A percentile compares a stretch with the other conserved stretches of the same genome.
These are phyloP conservation scores for Trypanosoma theileri DNA, from an alignment of 208 protist species.

Conservation along the genomic window DNA sequence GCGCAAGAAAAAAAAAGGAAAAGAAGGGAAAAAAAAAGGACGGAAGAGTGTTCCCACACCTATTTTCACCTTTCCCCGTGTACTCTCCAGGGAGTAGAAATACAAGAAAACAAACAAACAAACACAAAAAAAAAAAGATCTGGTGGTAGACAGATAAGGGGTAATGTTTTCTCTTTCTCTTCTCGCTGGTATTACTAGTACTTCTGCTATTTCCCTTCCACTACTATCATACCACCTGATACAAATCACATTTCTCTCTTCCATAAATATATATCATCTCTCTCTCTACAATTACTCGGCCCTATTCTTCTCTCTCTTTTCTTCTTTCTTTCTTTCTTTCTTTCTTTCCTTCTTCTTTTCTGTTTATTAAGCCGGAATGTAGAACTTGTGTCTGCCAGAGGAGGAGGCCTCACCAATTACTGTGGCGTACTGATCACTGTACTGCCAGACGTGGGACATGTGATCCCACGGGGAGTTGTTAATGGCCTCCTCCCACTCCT, in stretches of 20 bases:
- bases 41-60: no score
- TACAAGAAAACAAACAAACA: not conserved
- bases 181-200: not conserved
- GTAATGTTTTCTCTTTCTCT: not conserved
- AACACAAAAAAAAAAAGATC: slow-evolving; percentile 23
- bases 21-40: not conserved
- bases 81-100: not conserved
- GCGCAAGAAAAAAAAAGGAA: not conserved
- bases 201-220: not conserved
- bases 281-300: not conserved
- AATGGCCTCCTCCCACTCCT: slow-evolving; percentile 92
- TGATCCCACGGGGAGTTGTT: slow-evolving; percentile 90
- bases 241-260: no score
- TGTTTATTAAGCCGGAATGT: slow-evolving; percentile 63
- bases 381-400: slow-evolving; percentile 69
- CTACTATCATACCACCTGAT: not conserved
- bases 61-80: no score
- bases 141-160: not conserved
- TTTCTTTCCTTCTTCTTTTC: not conserved
- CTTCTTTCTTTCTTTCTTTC: not conserved
- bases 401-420: slow-evolving; percentile 60
- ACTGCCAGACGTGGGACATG: slow-evolving; percentile 90
- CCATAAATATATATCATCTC: not conserved
- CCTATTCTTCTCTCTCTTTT: not conserved
- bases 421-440: slow-evolving; percentile 78